These are phyloP conservation scores for Dendrocalamus latiflorus DNA, from an alignment of 202 grass and related monocot species.

Conservation along the genomic window DNA sequence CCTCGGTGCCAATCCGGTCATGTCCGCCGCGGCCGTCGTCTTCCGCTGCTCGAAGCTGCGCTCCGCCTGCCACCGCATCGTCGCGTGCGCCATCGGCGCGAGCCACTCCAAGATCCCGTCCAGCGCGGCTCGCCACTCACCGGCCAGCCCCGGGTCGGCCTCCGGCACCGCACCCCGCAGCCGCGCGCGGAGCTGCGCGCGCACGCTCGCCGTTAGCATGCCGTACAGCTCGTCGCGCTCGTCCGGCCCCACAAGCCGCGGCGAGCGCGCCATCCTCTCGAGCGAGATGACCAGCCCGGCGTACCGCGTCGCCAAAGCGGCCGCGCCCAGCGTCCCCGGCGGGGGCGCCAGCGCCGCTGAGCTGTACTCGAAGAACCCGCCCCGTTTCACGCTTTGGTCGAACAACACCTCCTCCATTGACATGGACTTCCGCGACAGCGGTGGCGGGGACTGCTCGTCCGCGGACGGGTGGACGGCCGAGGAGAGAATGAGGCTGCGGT, in stretches of 20 bases:
- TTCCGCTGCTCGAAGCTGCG: no score
- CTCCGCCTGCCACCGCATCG: no score
- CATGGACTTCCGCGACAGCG: conserved; percentile 34
- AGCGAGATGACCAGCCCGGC: no score
- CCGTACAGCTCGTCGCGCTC: conserved; percentile 72
- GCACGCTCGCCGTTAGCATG: conserved; percentile 78
- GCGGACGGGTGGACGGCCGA: conserved; percentile 58
- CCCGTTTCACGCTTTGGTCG: not conserved
- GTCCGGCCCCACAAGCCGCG: conserved; percentile 48
- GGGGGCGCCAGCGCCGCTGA: conserved; percentile 42
- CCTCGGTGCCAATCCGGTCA: no score
- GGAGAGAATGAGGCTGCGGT: conserved; percentile 54
- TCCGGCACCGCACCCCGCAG: no score
- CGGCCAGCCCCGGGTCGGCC: conserved; percentile 44
- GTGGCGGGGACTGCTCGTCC: conserved; percentile 14
- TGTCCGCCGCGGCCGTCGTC: no score
- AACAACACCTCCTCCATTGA: conserved; percentile 40
- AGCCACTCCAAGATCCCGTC: conserved; percentile 54
- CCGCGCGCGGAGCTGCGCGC: conserved; percentile 51
- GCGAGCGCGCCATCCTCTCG: no score
- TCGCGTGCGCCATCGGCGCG: no score
- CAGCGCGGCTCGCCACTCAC: conserved; percentile 66
- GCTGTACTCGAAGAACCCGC: conserved; percentile 40
- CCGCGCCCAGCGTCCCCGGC: conserved; percentile 42
- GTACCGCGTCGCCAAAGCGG: no score